These are phyloP conservation scores for Pinus tabuliformis DNA, from an alignment of 75 land plant genomes.

Conservation along the genomic window DNA sequence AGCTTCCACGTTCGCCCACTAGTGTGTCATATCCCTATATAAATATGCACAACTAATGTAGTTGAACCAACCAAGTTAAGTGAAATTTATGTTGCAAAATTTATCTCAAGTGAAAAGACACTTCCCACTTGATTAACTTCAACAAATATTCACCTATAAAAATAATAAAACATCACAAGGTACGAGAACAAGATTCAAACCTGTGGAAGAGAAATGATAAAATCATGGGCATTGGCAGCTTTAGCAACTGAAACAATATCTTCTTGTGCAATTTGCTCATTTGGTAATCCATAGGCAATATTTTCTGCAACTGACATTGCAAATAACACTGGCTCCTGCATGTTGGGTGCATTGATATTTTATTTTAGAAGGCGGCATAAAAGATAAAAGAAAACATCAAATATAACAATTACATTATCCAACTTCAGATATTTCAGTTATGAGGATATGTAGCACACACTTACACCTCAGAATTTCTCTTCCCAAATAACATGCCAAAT, in stretches of 20 bases:
- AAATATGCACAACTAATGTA: background rate
- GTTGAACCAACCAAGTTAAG: background rate
- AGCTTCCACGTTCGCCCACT: conserved; percentile 96
- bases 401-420: background rate
- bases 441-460: background rate
- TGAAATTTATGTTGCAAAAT: background rate
- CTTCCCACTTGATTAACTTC: background rate
- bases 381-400: background rate
- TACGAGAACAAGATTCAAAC: conserved; percentile 24
- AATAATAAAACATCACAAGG: background rate
- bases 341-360: background rate
- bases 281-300: conserved; percentile 97
- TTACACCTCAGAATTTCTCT: background rate
- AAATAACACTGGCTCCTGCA: conserved; percentile 96
- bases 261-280: conserved; percentile 78
- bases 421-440: background rate
- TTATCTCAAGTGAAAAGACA: background rate
- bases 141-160: too few relatives aligned
- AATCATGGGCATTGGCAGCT: conserved; percentile 99
- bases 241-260: conserved; percentile 92
- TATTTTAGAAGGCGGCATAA: background rate
- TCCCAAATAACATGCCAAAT: background rate
- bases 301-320: conserved; percentile 97
- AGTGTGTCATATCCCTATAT: conserved; percentile 88
- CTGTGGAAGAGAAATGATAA: conserved; percentile 90